A percentile compares a stretch with the other conserved stretches of the same genome.
Conservation (phyloP, 1,284 basidiomycete species). For the Ceratobasidium sp. region DNA sequence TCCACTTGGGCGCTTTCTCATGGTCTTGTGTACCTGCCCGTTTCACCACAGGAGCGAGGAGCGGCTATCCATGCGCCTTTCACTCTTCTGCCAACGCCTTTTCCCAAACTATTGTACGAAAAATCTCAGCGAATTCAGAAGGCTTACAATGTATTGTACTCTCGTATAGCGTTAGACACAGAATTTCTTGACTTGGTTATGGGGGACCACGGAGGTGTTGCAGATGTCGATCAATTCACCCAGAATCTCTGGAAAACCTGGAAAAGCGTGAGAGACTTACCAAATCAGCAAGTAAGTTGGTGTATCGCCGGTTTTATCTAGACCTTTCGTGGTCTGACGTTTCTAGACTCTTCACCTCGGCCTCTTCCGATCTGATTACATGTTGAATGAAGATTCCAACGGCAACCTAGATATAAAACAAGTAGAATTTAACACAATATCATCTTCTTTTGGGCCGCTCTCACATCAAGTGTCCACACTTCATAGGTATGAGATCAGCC, state of each 20-base stretch:
- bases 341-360: slow-evolving; percentile 86
- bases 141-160: slow-evolving; percentile 89
- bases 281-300: slow-evolving; percentile 44
- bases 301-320: background rate
- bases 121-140: slow-evolving; percentile 79
- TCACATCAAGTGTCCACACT: slow-evolving; percentile 81
- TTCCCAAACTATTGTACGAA: slow-evolving; percentile 82
- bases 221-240: slow-evolving; percentile 90
- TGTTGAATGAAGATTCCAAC: slow-evolving; percentile 75
- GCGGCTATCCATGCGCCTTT: slow-evolving; percentile 91
- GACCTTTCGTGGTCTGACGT: background rate
- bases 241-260: slow-evolving; percentile 89
- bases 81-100: slow-evolving; percentile 88
- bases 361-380: slow-evolving; percentile 96
- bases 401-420: slow-evolving; percentile 77
- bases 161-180: slow-evolving; percentile 84
- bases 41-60: slow-evolving; percentile 50
- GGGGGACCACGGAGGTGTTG: slow-evolving; percentile 80
- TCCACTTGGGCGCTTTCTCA: slow-evolving; percentile 67
- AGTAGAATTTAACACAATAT: slow-evolving; percentile 99
- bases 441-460: slow-evolving; percentile 89
- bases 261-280: slow-evolving; percentile 74
- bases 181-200: slow-evolving; percentile 87
- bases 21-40: slow-evolving; percentile 64
- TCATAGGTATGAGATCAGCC: slow-evolving; percentile 73